phyloP scores from a whole-genome alignment of 305 asterid genomes.

The Stenogyne calaminthoides region DNA sequence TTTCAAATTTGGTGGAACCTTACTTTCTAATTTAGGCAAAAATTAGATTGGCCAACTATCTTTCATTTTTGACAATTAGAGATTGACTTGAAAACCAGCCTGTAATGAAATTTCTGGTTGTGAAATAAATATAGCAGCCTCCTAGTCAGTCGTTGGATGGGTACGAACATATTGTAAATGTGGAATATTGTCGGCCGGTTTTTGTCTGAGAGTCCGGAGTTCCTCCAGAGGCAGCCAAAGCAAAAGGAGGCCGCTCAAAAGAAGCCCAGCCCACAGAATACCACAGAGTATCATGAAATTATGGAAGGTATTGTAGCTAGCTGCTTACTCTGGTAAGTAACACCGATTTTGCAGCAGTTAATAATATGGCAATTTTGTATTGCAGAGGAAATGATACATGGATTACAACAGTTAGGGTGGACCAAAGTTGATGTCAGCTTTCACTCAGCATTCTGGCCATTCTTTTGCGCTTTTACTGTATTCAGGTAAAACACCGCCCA shows the following conservation, averaged over 20 bases:
- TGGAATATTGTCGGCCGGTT: slow-evolving; percentile 74
- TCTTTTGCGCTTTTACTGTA: slow-evolving; percentile 85
- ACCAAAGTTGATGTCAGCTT: slow-evolving; percentile 85
- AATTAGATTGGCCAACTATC: neutral
- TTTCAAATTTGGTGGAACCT: slow-evolving; percentile 24
- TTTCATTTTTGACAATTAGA: too few species aligned
- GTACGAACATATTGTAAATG: slow-evolving; percentile 78
- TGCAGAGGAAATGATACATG: slow-evolving; percentile 83
- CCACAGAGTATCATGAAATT: slow-evolving; percentile 74
- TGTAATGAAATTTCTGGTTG: slow-evolving; percentile 16
- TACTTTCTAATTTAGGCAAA: neutral
- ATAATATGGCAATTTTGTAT: slow-evolving; percentile 19
- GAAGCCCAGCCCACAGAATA: slow-evolving; percentile 54
- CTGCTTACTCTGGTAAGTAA: neutral
- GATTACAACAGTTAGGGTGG: slow-evolving; percentile 88
- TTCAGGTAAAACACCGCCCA: slow-evolving; percentile 52
- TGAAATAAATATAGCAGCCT: slow-evolving; percentile 58
- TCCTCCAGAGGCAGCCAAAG: slow-evolving; percentile 82
- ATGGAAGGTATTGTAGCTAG: slow-evolving; percentile 66
- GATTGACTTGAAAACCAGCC: neutral
- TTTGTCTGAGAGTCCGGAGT: slow-evolving; percentile 61
- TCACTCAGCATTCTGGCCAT: slow-evolving; percentile 75
- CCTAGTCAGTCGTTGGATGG: slow-evolving; percentile 79
- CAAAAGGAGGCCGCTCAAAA: slow-evolving; percentile 86
- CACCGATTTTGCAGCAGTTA: neutral